These are phyloP conservation scores for Cucurbita maxima DNA, from an alignment of 306 rosid genomes.

Conservation along the genomic window DNA sequence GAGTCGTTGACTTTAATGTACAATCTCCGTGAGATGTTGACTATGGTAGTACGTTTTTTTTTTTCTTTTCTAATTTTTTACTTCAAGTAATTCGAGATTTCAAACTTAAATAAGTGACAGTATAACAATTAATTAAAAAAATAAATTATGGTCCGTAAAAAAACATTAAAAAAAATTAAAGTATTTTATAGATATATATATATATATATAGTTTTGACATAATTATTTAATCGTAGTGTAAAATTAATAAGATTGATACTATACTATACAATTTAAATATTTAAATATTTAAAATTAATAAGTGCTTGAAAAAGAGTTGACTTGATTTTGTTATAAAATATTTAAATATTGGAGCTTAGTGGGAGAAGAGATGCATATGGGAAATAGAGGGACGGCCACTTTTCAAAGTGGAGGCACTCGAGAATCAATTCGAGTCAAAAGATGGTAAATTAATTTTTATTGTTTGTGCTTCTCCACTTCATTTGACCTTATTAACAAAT, in stretches of 20 bases:
- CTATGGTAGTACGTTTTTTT: not conserved
- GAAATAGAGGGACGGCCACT: not conserved
- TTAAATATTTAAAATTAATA: not conserved
- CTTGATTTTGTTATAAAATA: not conserved
- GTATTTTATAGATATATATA: too few relatives aligned
- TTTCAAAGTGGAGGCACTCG: not conserved
- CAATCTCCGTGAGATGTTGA: not conserved
- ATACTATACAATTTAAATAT: not conserved
- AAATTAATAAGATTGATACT: too few relatives aligned
- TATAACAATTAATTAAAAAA: too few relatives aligned
- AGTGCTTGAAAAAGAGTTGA: not conserved
- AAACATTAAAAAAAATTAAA: too few relatives aligned
- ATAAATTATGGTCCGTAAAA: too few relatives aligned
- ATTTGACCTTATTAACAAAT: not conserved
- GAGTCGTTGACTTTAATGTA: not conserved
- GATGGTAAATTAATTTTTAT: not conserved
- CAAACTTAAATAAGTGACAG: too few relatives aligned
- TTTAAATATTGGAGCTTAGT: not conserved
- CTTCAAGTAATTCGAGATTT: too few relatives aligned
- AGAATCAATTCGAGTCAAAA: not conserved
- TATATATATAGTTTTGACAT: too few relatives aligned
- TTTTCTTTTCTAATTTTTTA: too few relatives aligned
- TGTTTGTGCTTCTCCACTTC: not conserved
- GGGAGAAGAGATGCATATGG: not conserved
- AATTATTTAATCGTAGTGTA: too few relatives aligned